Base-by-base conservation (phyloP, 139 green algal species). In the Tetraselmis chui region DNA sequence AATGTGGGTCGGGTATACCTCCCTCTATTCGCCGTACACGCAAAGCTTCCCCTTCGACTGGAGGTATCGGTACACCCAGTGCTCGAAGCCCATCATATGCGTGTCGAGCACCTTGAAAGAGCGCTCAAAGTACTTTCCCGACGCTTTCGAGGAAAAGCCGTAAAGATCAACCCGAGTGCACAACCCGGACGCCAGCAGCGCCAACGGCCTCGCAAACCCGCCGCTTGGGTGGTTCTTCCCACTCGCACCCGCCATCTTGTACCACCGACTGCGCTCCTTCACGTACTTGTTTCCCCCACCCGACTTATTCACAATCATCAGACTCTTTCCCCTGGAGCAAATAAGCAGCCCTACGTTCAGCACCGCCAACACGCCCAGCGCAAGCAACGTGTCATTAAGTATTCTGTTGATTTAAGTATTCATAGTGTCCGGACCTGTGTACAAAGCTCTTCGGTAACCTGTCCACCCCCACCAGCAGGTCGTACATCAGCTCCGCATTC, bases 51-150 rank as follows among this genome's bases (percentile, higher is more conserved):
- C 78, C 31, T 82, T 75, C 24, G 31, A 76, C 78, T 45, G 28
- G 31, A 82, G 32, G 78, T 76, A 82, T 31, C 78, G 78, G 26
- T 76, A 82, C 31, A 59, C 58, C 78, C 78, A 82, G 31, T 82
- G 78, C 31, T 82, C 78, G 78, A 82, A 82, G 30, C 31, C 30
- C 78, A 82, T 82, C 31, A 82, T 75, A 31, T 82, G 78, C 23
- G 78, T 31, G 30, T 30, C 31, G 11, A 59, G 23, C 30, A 82
- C 78, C 26, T 82, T 82, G 23, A 28, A 28, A 1, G 31, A 76
- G 28, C 45, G 32, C 31, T 75, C 58, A 59, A 82, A 82, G 26
- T 82, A 82, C 78, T 82, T 82, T 1, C 78, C 78, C 22, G 30
- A 76, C 18, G 74, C 23, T 23, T 28, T n/a, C 31, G 30, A 29